Percentiles rank a stretch among this genome's conserved stretches.
phyloP scores from a whole-genome alignment of 1,284 basidiomycete genomes.

The Marasmius tenuissimus region DNA sequence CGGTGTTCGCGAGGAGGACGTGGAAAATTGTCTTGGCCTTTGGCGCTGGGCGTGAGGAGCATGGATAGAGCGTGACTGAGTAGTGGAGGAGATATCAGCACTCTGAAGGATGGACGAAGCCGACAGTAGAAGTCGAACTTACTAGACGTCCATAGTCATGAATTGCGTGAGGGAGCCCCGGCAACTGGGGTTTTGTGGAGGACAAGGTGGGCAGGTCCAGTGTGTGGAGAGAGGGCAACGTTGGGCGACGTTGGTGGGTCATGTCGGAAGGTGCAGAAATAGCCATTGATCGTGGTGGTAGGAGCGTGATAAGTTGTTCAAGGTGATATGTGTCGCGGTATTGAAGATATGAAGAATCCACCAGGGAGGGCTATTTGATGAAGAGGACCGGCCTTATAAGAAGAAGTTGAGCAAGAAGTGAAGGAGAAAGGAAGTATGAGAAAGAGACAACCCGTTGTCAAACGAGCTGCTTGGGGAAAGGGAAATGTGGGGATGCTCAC shows the following conservation, averaged over 20 bases:
- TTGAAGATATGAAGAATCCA: slow-evolving; percentile 4
- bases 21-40: slow-evolving; percentile 7
- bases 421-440: slow-evolving; percentile 2
- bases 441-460: slow-evolving; percentile 3
- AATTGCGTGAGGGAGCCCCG: slow-evolving; percentile 17
- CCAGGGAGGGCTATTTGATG: slow-evolving; percentile 5
- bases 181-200: slow-evolving; percentile 17
- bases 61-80: slow-evolving; percentile 3
- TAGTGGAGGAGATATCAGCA: not conserved
- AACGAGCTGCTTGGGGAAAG: slow-evolving; percentile 4
- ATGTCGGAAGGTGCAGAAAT: slow-evolving; percentile 21
- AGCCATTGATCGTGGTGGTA: slow-evolving; percentile 29
- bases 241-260: slow-evolving; percentile 39
- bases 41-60: slow-evolving; percentile 6
- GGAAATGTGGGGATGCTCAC: slow-evolving; percentile 4
- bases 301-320: not conserved
- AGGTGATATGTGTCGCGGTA: too few relatives aligned
- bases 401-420: slow-evolving; percentile 5
- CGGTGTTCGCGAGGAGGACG: slow-evolving; percentile 41
- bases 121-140: slow-evolving; percentile 6
- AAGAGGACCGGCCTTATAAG: slow-evolving; percentile 12
- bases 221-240: slow-evolving; percentile 56
- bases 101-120: not conserved
- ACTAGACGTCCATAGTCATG: slow-evolving; percentile 34
- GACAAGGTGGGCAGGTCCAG: slow-evolving; percentile 43